Evolutionary conservation across 768 basidiomycete genomes (phyloP).

Genomic region (Sarcodon sp.): DNA sequence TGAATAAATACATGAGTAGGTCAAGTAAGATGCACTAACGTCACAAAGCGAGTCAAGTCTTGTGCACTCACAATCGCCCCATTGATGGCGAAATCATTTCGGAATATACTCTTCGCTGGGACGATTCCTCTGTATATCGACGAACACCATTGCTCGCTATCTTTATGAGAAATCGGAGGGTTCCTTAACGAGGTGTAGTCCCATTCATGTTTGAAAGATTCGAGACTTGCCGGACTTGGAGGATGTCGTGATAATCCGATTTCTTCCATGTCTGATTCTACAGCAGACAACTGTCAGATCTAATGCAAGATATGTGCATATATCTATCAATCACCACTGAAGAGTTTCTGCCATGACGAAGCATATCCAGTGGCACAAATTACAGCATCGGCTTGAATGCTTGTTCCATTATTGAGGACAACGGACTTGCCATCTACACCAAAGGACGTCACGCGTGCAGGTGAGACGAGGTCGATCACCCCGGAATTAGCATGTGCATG

Average conservation of each 20-base stretch:
- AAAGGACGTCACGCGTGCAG: constrained; percentile 26
- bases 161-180: constrained; percentile 11
- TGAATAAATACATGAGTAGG: background rate
- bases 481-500: constrained; percentile 34
- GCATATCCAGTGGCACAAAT: constrained; percentile 46
- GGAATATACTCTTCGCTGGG: constrained; percentile 41
- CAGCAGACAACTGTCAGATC: background rate
- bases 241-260: constrained; percentile 34
- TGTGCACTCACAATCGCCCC: constrained; percentile 39
- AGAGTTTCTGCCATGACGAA: constrained; percentile 39
- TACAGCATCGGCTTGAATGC: constrained; percentile 30
- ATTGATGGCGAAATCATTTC: constrained; percentile 50
- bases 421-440: constrained; percentile 22
- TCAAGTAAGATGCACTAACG: background rate
- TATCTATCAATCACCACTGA: constrained; percentile 18
- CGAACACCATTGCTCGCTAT: constrained; percentile 24
- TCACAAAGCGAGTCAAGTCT: too few relatives aligned
- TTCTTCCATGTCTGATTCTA: constrained; percentile 33
- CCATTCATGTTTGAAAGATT: constrained; percentile 13
- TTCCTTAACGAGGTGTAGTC: constrained; percentile 11
- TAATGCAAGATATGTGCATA: background rate
- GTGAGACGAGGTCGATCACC: constrained; percentile 33
- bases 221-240: constrained; percentile 9
- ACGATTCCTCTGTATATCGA: constrained; percentile 50
- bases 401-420: constrained; percentile 26